Base-by-base conservation (phyloP, 1,284 basidiomycete species). In the Tilletia setariae region DNA sequence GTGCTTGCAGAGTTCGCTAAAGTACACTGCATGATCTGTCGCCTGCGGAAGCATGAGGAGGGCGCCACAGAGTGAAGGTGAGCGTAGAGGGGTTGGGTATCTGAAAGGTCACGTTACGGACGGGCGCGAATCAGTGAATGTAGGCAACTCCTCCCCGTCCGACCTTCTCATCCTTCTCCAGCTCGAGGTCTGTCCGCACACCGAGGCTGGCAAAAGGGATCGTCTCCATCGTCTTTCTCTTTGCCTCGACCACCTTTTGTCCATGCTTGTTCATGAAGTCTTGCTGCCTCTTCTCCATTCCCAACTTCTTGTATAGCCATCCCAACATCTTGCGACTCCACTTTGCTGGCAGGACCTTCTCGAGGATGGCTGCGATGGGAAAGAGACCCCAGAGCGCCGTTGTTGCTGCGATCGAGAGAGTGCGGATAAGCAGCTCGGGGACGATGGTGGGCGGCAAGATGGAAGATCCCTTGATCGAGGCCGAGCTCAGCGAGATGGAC, bases 181-280 rank as follows among this genome's bases (percentile, higher is more conserved):
- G 21, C 64, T 78, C 76, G 69, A 70, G 74, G 1, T 72, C 68
- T 7, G 76, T 77, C 30, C 76, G 62, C n/a, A 78, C 72, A 6
- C 76, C 76, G 1, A 76, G 74, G 30, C 66, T 72, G 15, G 75
- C 75, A 68, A 76, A 78, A 23, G 76, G 76, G 2, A 78, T 71
- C 43, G 70, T 71, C 64, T 67, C 53, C 44, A 65, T 32, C 2
- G 40, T 28, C 30, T 40, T 32, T 30, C 28, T 11, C 47, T 69
- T 76, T 1, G 74, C 74, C 56, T 68, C 56, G 23, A 73, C 68
- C 7, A 74, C 65, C 65, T 70, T 70, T n/a, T 64, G 23, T 28
- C 72, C 62, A 32, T 72, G 72, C 70, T 71, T 70, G 25, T 76
- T 62, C 35, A 68, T 67, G 11, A 75, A 44, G 59, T 72, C 64